phyloP scores from a whole-genome alignment of 805 yeast genomes.

The Saturnispora galanensis region DNA sequence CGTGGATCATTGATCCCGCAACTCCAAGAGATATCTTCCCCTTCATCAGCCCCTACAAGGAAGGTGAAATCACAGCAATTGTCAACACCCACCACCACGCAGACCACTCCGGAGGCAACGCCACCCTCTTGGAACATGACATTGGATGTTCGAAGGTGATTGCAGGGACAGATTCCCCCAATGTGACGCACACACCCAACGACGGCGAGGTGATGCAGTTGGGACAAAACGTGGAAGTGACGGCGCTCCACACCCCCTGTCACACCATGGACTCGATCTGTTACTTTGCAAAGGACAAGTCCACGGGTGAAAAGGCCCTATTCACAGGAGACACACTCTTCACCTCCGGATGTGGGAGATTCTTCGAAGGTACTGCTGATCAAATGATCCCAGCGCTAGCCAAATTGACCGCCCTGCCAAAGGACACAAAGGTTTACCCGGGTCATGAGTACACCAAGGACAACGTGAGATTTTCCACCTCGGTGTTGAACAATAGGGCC shows the following conservation, averaged over 20 bases:
- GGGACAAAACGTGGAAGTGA: conserved; percentile 55
- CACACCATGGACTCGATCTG: conserved; percentile 97
- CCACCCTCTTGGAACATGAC: conserved; percentile 20
- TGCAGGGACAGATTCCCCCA: conserved; percentile 77
- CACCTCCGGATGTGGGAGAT: conserved; percentile 92
- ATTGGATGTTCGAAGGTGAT: conserved; percentile 52
- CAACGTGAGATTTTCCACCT: conserved; percentile 71
- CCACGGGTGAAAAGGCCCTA: conserved; percentile 58
- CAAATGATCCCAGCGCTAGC: conserved; percentile 74
- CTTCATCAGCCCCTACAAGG: conserved; percentile 15
- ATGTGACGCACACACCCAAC: conserved; percentile 60
- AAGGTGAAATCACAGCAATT: conserved; percentile 54
- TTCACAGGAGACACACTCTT: conserved; percentile 96
- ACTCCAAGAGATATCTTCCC: conserved; percentile 63
- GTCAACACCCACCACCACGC: conserved; percentile 95
- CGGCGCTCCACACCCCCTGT: conserved; percentile 92
- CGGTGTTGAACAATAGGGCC: conserved; percentile 34
- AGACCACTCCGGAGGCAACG: conserved; percentile 90
- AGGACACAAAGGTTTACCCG: conserved; percentile 68
- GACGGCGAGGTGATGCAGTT: conserved; percentile 52
- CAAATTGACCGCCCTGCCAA: conserved; percentile 50
- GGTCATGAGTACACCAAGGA: conserved; percentile 94
- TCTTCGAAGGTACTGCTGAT: conserved; percentile 80
- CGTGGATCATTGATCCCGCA: conserved; percentile 92
- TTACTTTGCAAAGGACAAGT: conserved; percentile 60